These are phyloP conservation scores for Prunus mongolica DNA, from an alignment of 306 rosid species.

Conservation along the genomic window DNA sequence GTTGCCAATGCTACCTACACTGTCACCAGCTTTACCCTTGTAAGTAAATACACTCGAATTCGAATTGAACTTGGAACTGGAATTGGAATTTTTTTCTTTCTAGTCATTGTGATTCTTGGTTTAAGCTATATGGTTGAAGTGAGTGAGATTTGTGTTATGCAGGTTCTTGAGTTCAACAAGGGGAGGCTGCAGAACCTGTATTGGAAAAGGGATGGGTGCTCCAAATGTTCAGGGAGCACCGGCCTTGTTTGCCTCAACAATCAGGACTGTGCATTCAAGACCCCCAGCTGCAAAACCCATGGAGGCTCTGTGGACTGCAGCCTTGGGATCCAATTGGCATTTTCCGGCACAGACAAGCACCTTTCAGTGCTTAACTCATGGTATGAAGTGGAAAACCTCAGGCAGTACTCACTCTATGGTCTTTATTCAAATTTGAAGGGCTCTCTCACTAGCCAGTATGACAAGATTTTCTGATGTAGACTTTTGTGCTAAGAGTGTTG, in stretches of 20 bases:
- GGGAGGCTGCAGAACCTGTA: slow-evolving; percentile 84
- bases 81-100: neutral
- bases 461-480: slow-evolving; percentile 49
- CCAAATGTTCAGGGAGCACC: slow-evolving; percentile 51
- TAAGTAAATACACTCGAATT: slow-evolving; percentile 27
- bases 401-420: slow-evolving; percentile 77
- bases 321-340: slow-evolving; percentile 79
- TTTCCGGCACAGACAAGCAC: slow-evolving; percentile 92
- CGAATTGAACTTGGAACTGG: neutral
- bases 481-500: slow-evolving; percentile 15
- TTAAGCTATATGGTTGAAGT: too few species aligned
- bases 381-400: slow-evolving; percentile 88
- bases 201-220: slow-evolving; percentile 88
- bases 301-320: slow-evolving; percentile 85
- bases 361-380: slow-evolving; percentile 86
- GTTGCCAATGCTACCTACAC: slow-evolving; percentile 57
- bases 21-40: slow-evolving; percentile 92
- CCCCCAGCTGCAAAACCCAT: slow-evolving; percentile 55
- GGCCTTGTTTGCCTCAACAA: slow-evolving; percentile 73
- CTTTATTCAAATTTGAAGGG: slow-evolving; percentile 79
- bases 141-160: neutral
- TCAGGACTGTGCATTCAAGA: slow-evolving; percentile 75
- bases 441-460: slow-evolving; percentile 76
- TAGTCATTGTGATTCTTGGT: neutral
- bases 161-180: slow-evolving; percentile 84